These are phyloP conservation scores for Trichoderma gamsii DNA, from an alignment of 495 filamentous ascomycete species.

Conservation along the genomic window DNA sequence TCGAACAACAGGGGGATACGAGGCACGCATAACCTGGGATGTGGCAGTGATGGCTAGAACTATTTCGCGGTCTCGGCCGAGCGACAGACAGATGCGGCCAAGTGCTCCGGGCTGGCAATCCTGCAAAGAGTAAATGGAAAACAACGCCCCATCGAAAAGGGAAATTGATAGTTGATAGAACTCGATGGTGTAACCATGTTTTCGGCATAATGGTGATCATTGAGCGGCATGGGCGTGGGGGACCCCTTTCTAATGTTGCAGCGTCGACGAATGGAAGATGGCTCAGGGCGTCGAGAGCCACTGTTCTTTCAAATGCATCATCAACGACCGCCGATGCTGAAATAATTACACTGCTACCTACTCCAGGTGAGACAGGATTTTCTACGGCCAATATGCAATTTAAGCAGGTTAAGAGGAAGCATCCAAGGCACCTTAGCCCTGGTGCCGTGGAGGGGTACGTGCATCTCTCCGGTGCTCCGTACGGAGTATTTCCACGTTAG, in stretches of 20 bases:
- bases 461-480: slow-evolving; percentile 5
- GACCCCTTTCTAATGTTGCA: background rate
- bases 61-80: background rate
- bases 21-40: background rate
- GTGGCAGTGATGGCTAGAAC: background rate
- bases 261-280: background rate
- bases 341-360: background rate
- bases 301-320: background rate
- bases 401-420: background rate
- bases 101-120: slow-evolving; percentile 3
- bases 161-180: background rate
- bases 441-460: background rate
- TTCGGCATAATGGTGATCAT: slow-evolving; percentile 6
- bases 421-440: background rate
- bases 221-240: background rate
- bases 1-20: background rate
- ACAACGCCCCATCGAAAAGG: background rate
- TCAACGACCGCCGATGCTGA: background rate
- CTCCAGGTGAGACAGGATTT: background rate
- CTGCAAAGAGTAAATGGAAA: background rate
- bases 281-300: background rate
- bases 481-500: background rate
- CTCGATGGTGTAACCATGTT: background rate
- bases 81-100: background rate
- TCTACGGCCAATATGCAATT: background rate